phyloP scores from a whole-genome alignment of 2,329 filamentous ascomycete genomes.

The Endothia cerciana region DNA sequence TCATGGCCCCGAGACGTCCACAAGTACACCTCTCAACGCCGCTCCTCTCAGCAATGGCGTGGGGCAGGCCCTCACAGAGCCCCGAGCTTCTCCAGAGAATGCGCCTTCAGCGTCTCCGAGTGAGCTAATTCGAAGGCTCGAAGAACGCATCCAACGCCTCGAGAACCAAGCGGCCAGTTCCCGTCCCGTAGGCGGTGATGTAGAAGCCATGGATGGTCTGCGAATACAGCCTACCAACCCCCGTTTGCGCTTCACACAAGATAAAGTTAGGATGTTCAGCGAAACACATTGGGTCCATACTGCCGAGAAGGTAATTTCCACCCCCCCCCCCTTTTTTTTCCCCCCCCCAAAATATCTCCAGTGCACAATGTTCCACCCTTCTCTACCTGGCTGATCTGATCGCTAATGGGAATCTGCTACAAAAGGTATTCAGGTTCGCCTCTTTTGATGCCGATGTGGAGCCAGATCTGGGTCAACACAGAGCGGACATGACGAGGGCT shows the following conservation, averaged over 20 bases:
- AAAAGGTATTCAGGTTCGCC: constrained; percentile 7
- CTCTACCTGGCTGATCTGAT: neutral
- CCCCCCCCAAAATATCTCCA: no score
- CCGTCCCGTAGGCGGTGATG: neutral
- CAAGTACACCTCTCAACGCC: neutral
- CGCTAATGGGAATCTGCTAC: neutral
- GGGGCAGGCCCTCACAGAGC: neutral
- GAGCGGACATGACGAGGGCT: constrained; percentile 1
- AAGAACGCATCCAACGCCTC: constrained; percentile 2
- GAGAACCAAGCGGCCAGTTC: neutral
- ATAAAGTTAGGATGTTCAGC: constrained; percentile 15
- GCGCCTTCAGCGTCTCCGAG: no score
- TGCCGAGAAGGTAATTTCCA: constrained; percentile 12
- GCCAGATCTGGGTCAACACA: neutral
- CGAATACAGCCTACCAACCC: neutral
- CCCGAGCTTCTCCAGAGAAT: neutral
- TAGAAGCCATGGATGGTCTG: neutral
- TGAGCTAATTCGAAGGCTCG: neutral
- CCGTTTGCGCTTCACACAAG: constrained; percentile 13
- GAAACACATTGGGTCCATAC: constrained; percentile 17
- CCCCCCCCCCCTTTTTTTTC: no score
- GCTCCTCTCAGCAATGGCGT: neutral
- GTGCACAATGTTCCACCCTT: no score
- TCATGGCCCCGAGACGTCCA: neutral
- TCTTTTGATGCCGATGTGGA: constrained; percentile 6